phyloP scores from a whole-genome alignment of 257 asterid genomes.

The Solanum gandarillasii region DNA sequence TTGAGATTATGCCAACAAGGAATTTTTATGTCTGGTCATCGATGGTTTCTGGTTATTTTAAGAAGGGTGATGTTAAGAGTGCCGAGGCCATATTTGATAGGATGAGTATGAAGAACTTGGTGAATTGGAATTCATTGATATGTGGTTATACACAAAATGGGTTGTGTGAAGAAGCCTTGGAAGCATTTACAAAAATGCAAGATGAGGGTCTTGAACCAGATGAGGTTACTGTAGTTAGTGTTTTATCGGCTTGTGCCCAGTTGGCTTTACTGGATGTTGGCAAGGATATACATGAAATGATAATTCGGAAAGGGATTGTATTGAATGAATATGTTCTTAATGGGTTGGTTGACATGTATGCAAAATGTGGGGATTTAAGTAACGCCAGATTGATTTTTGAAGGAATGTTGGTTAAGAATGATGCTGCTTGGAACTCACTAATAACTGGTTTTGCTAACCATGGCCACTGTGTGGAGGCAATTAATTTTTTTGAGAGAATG shows the following conservation, averaged over 20 bases:
- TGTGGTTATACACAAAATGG: slow-evolving; percentile 81
- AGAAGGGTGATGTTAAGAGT: slow-evolving; percentile 39
- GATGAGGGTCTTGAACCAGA: slow-evolving; percentile 56
- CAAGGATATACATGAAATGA: slow-evolving; percentile 46
- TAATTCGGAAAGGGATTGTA: slow-evolving; percentile 26
- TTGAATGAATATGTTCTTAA: slow-evolving; percentile 49
- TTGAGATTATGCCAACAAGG: slow-evolving; percentile 40
- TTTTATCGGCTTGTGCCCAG: slow-evolving; percentile 71
- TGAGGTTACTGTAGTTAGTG: slow-evolving; percentile 58
- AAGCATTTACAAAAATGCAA: slow-evolving; percentile 46
- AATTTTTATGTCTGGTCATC: slow-evolving; percentile 61
- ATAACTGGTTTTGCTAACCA: slow-evolving; percentile 54
- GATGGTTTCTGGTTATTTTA: slow-evolving; percentile 66
- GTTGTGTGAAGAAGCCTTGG: slow-evolving; percentile 36
- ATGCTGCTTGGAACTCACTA: slow-evolving; percentile 57
- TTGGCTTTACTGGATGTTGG: slow-evolving; percentile 53
- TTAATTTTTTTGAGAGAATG: slow-evolving; percentile 39
- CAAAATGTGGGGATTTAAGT: slow-evolving; percentile 69
- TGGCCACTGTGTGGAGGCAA: slow-evolving; percentile 49
- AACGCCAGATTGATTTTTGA: slow-evolving; percentile 48
- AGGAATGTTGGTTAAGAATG: slow-evolving; percentile 17
- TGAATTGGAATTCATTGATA: slow-evolving; percentile 66
- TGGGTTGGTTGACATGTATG: slow-evolving; percentile 78
- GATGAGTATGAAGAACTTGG: slow-evolving; percentile 55
- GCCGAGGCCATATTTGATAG: slow-evolving; percentile 48